Percentiles rank a stretch among this genome's conserved stretches.
These are phyloP conservation scores for Melampsora americana DNA, from an alignment of 1,284 basidiomycete genomes.

Conservation along the genomic window DNA sequence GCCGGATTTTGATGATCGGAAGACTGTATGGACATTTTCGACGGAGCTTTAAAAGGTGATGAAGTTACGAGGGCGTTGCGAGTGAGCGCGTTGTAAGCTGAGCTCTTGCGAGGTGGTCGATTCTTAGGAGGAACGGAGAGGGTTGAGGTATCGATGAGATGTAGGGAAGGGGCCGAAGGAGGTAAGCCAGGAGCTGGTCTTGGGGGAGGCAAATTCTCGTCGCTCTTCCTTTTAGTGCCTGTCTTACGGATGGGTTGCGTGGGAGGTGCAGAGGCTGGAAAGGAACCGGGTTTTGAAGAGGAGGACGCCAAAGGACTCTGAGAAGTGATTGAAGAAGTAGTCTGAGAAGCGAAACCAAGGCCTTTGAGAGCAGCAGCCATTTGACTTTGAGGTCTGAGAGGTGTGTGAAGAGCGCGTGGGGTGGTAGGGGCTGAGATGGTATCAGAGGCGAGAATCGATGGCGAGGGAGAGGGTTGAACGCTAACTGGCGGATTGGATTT, in stretches of 20 bases:
- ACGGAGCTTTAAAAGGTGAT: constrained; percentile 27
- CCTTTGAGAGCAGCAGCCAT: constrained; percentile 40
- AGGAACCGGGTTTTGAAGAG: not conserved
- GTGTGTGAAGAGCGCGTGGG: constrained; percentile 6
- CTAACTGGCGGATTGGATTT: constrained; percentile 31
- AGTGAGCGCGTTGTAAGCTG: constrained; percentile 27
- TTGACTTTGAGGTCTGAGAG: constrained; percentile 30
- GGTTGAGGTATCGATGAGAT: not conserved
- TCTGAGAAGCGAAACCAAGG: constrained; percentile 21
- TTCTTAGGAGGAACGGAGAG: not conserved
- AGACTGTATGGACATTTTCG: not conserved
- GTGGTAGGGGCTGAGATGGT: not conserved
- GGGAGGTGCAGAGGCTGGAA: not conserved
- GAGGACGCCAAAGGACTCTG: not conserved
- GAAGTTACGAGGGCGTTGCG: constrained; percentile 39
- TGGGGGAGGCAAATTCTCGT: constrained; percentile 36
- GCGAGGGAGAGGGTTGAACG: constrained; percentile 4
- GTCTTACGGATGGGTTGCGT: not conserved
- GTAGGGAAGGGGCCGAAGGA: constrained; percentile 21
- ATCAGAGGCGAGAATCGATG: not conserved
- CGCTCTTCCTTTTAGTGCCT: constrained; percentile 33
- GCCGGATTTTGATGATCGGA: not conserved
- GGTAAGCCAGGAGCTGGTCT: constrained; percentile 31
- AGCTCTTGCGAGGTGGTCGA: constrained; percentile 22
- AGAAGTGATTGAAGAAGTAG: constrained; percentile 8